A percentile compares a stretch with the other conserved stretches of the same genome.
phyloP scores from a whole-genome alignment of 106 monocot species.

The Acorus gramineus region DNA sequence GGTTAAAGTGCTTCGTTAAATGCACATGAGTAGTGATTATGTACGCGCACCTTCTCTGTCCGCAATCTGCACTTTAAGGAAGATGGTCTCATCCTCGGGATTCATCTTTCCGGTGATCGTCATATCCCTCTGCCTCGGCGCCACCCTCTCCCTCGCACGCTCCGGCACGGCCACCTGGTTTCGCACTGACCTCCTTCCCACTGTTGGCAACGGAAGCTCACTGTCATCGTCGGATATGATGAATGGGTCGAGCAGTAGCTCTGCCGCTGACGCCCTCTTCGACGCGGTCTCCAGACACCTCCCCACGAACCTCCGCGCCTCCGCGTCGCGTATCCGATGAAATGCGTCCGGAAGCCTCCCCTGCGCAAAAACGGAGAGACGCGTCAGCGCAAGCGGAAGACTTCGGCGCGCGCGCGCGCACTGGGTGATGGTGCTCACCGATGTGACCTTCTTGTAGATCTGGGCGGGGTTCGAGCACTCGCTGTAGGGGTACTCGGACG shows the following conservation, averaged over 20 bases:
- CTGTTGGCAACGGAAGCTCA: neutral
- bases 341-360: slow-evolving; percentile 81
- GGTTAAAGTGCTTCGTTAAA: no score
- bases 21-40: no score
- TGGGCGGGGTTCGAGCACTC: slow-evolving; percentile 97
- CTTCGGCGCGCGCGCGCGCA: no score
- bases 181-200: neutral
- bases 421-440: slow-evolving; percentile 16
- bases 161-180: neutral
- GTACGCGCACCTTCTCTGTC: slow-evolving; percentile 41
- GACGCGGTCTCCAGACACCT: slow-evolving; percentile 50
- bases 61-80: slow-evolving; percentile 81
- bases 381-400: neutral
- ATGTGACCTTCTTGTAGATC: slow-evolving; percentile 96
- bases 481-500: slow-evolving; percentile 80
- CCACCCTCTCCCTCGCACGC: neutral
- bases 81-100: slow-evolving; percentile 68
- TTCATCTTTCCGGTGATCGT: slow-evolving; percentile 94
- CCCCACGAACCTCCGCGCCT: slow-evolving; percentile 62
- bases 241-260: slow-evolving; percentile 74
- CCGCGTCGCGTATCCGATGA: slow-evolving; percentile 43
- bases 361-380: slow-evolving; percentile 19
- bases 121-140: slow-evolving; percentile 33
- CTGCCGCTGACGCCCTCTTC: slow-evolving; percentile 58
- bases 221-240: slow-evolving; percentile 23